Evolutionary conservation across 768 basidiomycete genomes (phyloP).

Genomic region (Lactifluus rugatus): DNA sequence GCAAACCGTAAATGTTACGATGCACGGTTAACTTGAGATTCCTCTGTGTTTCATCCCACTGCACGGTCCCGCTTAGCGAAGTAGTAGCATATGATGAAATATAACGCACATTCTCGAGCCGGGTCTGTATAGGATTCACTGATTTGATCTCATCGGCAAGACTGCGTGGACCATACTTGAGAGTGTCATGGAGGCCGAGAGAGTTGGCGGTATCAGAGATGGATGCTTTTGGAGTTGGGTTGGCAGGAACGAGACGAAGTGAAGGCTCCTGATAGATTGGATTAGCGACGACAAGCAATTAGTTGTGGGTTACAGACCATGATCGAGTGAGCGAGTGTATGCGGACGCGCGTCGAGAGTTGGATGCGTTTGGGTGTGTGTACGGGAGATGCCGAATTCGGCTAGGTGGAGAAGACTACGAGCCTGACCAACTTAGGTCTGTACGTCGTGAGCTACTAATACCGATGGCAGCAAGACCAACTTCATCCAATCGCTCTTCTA

Average conservation of each 20-base stretch:
- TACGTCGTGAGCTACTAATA: too few relatives aligned
- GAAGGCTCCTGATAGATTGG: slow-evolving; percentile 35
- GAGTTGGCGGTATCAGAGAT: slow-evolving; percentile 58
- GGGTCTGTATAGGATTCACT: slow-evolving; percentile 48
- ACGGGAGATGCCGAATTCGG: slow-evolving; percentile 1
- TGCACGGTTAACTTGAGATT: slow-evolving; percentile 76
- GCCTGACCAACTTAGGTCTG: too few relatives aligned
- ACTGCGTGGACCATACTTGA: slow-evolving; percentile 75
- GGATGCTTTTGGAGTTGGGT: slow-evolving; percentile 48
- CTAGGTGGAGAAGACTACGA: too few relatives aligned
- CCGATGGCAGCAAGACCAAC: slow-evolving; percentile 31
- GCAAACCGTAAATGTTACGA: slow-evolving; percentile 76
- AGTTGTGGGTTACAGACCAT: slow-evolving; percentile 9
- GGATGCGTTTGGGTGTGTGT: neutral
- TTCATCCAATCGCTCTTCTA: slow-evolving; percentile 52
- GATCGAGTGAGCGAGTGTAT: neutral
- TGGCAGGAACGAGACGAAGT: slow-evolving; percentile 53
- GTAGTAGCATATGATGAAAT: neutral
- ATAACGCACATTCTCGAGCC: slow-evolving; percentile 65
- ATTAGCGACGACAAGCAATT: neutral
- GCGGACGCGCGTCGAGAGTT: slow-evolving; percentile 10
- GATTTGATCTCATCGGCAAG: slow-evolving; percentile 67
- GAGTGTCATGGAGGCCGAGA: slow-evolving; percentile 80
- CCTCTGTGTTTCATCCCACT: slow-evolving; percentile 96
- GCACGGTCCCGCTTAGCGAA: neutral